Percentiles rank a stretch among this genome's conserved stretches.
phyloP scores from a whole-genome alignment of 179 eudicot genomes.

The Actinidia chinensis region DNA sequence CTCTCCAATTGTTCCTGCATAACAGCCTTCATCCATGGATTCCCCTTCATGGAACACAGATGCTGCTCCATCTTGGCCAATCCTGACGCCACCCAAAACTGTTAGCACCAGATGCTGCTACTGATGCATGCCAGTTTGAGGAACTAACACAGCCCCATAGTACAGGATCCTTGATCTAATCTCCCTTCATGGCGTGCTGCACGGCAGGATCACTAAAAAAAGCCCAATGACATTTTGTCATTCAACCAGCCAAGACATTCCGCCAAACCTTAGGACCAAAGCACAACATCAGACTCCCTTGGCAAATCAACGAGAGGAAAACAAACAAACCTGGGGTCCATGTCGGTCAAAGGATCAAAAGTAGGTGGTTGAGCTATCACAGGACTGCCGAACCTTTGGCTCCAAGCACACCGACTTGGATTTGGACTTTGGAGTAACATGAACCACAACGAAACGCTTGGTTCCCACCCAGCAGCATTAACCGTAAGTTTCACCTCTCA shows the following conservation, averaged over 20 bases:
- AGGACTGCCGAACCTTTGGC: conserved; percentile 48
- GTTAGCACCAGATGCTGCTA: conserved; percentile 36
- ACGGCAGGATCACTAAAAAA: conserved; percentile 89
- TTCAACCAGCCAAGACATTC: conserved; percentile 97
- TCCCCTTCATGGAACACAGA: conserved; percentile 39
- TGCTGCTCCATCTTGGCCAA: conserved; percentile 24
- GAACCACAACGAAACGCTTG: conserved; percentile 73
- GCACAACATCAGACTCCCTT: conserved; percentile 85
- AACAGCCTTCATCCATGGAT: conserved; percentile 90
- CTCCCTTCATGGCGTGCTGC: conserved; percentile 99
- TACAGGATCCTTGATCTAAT: conserved; percentile 82
- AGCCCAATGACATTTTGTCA: conserved; percentile 88
- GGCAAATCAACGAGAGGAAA: conserved; percentile 83
- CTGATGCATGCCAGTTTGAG: conserved; percentile 35
- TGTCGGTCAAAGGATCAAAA: conserved; percentile 73
- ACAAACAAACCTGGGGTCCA: conserved; percentile 95
- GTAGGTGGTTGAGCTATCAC: conserved; percentile 44
- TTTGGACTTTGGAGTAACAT: conserved; percentile 74
- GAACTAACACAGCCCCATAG: conserved; percentile 63
- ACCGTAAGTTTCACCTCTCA: conserved; percentile 86
- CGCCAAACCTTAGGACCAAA: conserved; percentile 86
- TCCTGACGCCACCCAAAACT: conserved; percentile 56
- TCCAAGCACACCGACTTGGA: conserved; percentile 69
- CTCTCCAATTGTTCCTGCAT: conserved; percentile 61
- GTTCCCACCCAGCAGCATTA: conserved; percentile 93